phyloP scores from a whole-genome alignment of 768 basidiomycete species.

The Mycena albidolilacea region DNA sequence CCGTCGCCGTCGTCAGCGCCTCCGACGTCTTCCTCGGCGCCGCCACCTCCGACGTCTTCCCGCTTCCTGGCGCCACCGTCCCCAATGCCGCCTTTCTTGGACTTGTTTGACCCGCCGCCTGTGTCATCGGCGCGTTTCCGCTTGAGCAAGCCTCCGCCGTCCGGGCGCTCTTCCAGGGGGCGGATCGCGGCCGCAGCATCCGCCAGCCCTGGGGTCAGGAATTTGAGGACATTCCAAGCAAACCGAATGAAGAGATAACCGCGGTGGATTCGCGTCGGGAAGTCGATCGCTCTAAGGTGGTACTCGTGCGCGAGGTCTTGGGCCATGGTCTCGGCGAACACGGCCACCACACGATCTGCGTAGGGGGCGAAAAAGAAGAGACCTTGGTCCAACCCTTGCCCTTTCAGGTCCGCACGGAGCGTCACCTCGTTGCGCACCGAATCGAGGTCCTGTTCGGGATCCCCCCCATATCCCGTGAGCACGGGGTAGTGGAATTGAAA shows the following conservation, averaged over 20 bases:
- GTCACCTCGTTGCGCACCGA: slow-evolving; percentile 15
- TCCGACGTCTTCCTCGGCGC: neutral
- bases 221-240: slow-evolving; percentile 8
- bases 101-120: neutral
- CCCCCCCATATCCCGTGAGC: neutral
- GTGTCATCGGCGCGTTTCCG: neutral
- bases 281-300: neutral
- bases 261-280: slow-evolving; percentile 3
- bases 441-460: neutral
- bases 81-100: slow-evolving; percentile 3
- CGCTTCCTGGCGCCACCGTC: neutral
- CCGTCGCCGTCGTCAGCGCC: neutral
- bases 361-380: slow-evolving; percentile 25
- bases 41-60: neutral
- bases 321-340: neutral
- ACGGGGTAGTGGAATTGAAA: neutral
- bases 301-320: slow-evolving; percentile 11
- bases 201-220: neutral
- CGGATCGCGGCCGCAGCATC: neutral
- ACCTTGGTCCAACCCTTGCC: neutral
- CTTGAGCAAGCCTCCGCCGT: neutral
- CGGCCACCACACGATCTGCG: neutral
- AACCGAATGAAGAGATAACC: slow-evolving; percentile 19
- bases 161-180: neutral
- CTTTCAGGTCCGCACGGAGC: slow-evolving; percentile 15